A percentile compares a stretch with the other conserved stretches of the same genome.
These are phyloP conservation scores for Epichloe sylvatica DNA, from an alignment of 2,329 filamentous ascomycete species.

Conservation along the genomic window DNA sequence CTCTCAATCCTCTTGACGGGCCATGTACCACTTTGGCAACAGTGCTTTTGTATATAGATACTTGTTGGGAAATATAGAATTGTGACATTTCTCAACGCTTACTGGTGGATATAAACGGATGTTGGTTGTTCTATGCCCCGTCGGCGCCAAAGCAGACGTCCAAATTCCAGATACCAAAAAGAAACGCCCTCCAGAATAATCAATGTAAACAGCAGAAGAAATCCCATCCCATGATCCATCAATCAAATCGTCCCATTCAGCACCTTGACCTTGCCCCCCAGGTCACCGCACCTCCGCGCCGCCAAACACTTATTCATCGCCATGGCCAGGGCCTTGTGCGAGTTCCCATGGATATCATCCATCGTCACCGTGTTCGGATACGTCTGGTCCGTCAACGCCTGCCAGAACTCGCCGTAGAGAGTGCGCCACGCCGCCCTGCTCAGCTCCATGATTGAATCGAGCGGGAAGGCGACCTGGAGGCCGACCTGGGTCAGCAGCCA, in stretches of 20 bases:
- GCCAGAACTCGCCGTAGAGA: constrained; percentile 15
- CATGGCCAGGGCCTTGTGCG: constrained; percentile 14
- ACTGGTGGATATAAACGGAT: too few relatives aligned
- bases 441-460: constrained; percentile 5
- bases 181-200: too few relatives aligned
- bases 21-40: too few relatives aligned
- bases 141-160: too few relatives aligned
- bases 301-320: constrained; percentile 19
- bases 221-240: too few relatives aligned
- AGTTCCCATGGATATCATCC: constrained; percentile 14
- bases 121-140: too few relatives aligned
- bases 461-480: background rate
- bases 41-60: too few relatives aligned
- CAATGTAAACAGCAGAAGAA: too few relatives aligned
- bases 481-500: constrained; percentile 14
- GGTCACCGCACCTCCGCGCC: constrained; percentile 12
- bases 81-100: too few relatives aligned
- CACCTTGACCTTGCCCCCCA: constrained; percentile 11
- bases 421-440: constrained; percentile 9
- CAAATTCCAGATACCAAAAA: too few relatives aligned
- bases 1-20: too few relatives aligned
- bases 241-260: background rate
- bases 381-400: constrained; percentile 7
- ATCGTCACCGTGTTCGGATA: constrained; percentile 23
- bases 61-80: too few relatives aligned